phyloP scores from a whole-genome alignment of 78 protist genomes.

The Polysphondylium violaceum region DNA sequence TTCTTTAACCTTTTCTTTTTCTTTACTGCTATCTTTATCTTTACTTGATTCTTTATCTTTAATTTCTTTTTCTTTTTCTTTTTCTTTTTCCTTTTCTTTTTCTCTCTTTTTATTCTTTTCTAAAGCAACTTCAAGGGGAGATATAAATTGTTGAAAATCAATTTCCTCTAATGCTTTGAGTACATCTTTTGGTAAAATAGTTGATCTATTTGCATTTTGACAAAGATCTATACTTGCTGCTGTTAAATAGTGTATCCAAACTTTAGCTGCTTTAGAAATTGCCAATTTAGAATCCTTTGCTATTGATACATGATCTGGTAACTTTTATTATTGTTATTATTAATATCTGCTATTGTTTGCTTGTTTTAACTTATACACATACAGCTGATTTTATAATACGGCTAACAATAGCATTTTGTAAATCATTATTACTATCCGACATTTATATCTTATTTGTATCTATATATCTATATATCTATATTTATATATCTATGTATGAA shows the following conservation, averaged over 20 bases:
- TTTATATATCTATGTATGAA: background rate
- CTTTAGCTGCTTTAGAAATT: slow-evolving; percentile 59
- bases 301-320: slow-evolving; percentile 40
- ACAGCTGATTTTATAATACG: slow-evolving; percentile 55
- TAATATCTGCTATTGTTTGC: background rate
- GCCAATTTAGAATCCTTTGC: slow-evolving; percentile 66
- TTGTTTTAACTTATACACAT: background rate
- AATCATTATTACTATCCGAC: slow-evolving; percentile 39
- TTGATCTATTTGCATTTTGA: slow-evolving; percentile 46
- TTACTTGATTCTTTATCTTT: slow-evolving; percentile 12
- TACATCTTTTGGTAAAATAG: slow-evolving; percentile 50
- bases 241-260: slow-evolving; percentile 63
- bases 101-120: background rate
- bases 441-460: too few relatives aligned
- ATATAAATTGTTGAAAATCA: slow-evolving; percentile 18
- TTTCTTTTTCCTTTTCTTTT: slow-evolving; percentile 22
- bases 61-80: slow-evolving; percentile 24
- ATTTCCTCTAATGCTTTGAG: slow-evolving; percentile 31
- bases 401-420: slow-evolving; percentile 47
- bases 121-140: slow-evolving; percentile 31
- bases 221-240: slow-evolving; percentile 34
- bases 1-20: background rate
- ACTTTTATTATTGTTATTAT: too few relatives aligned
- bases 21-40: slow-evolving; percentile 7
- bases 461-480: background rate